Evolutionary conservation across 768 basidiomycete species (phyloP).

Genomic region (Tulasnella sp.): DNA sequence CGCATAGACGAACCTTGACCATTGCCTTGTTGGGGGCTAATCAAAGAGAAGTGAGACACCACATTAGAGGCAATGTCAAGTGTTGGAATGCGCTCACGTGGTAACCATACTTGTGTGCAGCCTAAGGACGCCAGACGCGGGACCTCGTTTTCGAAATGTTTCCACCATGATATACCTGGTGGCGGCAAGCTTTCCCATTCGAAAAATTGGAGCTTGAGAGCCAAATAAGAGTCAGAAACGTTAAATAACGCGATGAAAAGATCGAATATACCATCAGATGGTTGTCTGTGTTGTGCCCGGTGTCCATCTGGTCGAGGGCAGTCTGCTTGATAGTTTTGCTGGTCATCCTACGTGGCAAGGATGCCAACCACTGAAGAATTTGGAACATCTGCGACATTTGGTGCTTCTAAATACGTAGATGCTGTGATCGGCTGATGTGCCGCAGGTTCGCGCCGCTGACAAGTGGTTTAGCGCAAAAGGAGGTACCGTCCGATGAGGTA

Average conservation of each 20-base stretch:
- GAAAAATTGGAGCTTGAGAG: conserved; percentile 65
- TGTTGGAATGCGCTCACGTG: conserved; percentile 34
- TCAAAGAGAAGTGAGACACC: background rate
- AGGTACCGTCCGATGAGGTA: background rate
- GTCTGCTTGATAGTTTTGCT: background rate
- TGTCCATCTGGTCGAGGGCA: conserved; percentile 5
- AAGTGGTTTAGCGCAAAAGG: background rate
- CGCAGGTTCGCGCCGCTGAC: too few species aligned
- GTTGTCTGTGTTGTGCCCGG: conserved; percentile 3
- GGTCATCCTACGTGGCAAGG: background rate
- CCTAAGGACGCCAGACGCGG: conserved; percentile 58
- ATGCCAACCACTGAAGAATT: background rate
- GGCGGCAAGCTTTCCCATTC: conserved; percentile 62
- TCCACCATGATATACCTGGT: conserved; percentile 66
- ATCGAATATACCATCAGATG: conserved; percentile 1
- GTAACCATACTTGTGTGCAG: conserved; percentile 75
- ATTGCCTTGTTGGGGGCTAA: conserved; percentile 66
- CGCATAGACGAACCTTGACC: conserved; percentile 38
- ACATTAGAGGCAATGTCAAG: background rate
- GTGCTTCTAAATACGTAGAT: background rate
- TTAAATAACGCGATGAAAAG: background rate
- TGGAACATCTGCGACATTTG: background rate
- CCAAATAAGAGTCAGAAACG: background rate
- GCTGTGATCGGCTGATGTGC: background rate
- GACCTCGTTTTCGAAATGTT: conserved; percentile 57